Conservation (phyloP, 768 basidiomycete species). For the Hypsizygus marmoreus region DNA sequence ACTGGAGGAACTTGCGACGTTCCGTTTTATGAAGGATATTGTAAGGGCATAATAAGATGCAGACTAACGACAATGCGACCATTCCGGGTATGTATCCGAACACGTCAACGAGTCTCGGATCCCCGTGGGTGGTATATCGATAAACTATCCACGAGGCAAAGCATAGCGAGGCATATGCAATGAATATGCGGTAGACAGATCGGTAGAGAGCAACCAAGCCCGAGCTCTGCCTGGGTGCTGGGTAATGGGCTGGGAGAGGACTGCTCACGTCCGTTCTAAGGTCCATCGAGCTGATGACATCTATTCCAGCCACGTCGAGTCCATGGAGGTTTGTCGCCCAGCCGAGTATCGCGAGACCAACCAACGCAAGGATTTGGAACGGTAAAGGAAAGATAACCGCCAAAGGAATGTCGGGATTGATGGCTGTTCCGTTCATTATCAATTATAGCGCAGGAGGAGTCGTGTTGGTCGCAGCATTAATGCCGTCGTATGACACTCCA, state of each 20-base stretch:
- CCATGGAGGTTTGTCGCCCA: constrained; percentile 96
- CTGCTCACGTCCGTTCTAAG: constrained; percentile 42
- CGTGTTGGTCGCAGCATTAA: constrained; percentile 13
- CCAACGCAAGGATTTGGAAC: constrained; percentile 83
- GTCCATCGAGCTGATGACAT: constrained; percentile 72
- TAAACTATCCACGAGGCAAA: constrained; percentile 71
- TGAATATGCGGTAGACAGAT: constrained; percentile 69
- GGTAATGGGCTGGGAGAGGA: constrained; percentile 26
- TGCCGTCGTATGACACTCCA: constrained; percentile 5
- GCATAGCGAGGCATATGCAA: constrained; percentile 61
- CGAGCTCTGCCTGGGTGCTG: constrained; percentile 32
- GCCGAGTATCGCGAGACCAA: constrained; percentile 77
- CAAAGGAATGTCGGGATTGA: constrained; percentile 44
- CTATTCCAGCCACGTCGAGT: constrained; percentile 71
- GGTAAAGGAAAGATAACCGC: constrained; percentile 81
- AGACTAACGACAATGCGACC: constrained; percentile 57
- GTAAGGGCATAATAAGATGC: constrained; percentile 66
- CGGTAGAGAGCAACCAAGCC: constrained; percentile 49
- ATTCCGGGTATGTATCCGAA: constrained; percentile 79
- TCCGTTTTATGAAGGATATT: constrained; percentile 68
- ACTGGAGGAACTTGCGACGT: constrained; percentile 80
- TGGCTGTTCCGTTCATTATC: constrained; percentile 22
- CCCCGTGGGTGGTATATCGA: constrained; percentile 57
- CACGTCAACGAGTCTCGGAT: constrained; percentile 62
- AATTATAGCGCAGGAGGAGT: constrained; percentile 5